Percentiles rank a stretch among this genome's conserved stretches.
These are phyloP conservation scores for Kodamaea suecica DNA, from an alignment of 1,139 yeast genomes.

Conservation along the genomic window DNA sequence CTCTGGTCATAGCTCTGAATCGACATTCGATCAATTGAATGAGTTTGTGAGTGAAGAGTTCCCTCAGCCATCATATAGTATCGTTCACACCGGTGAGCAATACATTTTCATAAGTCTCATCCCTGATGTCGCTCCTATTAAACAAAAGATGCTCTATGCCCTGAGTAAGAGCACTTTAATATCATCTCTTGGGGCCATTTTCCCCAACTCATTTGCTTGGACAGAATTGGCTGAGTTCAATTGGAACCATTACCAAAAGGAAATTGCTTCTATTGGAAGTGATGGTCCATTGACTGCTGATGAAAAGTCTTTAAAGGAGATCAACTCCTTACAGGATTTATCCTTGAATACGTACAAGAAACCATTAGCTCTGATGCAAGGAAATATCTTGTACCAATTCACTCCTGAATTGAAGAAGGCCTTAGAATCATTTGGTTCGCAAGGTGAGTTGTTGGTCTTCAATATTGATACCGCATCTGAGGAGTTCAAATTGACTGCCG, in stretches of 20 bases:
- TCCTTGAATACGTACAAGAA: slow-evolving; percentile 26
- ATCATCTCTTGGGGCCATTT: slow-evolving; percentile 65
- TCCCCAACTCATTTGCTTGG: slow-evolving; percentile 56
- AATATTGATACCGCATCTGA: slow-evolving; percentile 32
- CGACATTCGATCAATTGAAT: slow-evolving; percentile 37
- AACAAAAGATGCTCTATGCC: slow-evolving; percentile 91
- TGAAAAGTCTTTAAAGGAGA: slow-evolving; percentile 51
- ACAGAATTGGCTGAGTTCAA: slow-evolving; percentile 58
- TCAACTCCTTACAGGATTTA: slow-evolving; percentile 38
- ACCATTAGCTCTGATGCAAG: slow-evolving; percentile 37
- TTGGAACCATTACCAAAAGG: slow-evolving; percentile 41
- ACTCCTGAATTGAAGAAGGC: slow-evolving; percentile 23
- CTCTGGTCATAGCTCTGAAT: slow-evolving; percentile 15
- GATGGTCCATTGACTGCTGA: slow-evolving; percentile 57
- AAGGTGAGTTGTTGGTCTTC: slow-evolving; percentile 27
- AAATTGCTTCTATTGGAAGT: slow-evolving; percentile 25
- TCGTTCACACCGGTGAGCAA: slow-evolving; percentile 32
- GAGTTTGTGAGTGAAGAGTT: slow-evolving; percentile 32
- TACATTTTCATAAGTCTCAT: slow-evolving; percentile 74
- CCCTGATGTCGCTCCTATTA: slow-evolving; percentile 81
- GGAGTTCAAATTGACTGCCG: slow-evolving; percentile 21
- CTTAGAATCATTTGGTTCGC: slow-evolving; percentile 17
- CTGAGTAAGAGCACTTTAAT: slow-evolving; percentile 77
- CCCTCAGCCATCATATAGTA: slow-evolving; percentile 58
- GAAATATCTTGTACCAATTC: slow-evolving; percentile 28